Conservation (phyloP, 192 early-diverging fungal genomes). For the Coemansia sp. region DNA sequence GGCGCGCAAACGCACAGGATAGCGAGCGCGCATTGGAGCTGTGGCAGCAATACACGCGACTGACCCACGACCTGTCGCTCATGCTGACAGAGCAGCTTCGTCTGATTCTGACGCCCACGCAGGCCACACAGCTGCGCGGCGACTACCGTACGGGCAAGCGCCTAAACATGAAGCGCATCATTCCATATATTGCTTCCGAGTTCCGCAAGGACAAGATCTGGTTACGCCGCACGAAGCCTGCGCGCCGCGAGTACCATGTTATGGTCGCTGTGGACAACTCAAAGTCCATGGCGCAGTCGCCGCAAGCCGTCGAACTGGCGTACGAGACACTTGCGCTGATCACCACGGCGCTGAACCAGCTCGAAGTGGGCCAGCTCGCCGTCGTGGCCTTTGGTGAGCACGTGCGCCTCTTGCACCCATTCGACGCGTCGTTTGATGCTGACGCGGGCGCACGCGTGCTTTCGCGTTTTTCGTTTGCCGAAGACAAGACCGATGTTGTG, state of each 20-base stretch:
- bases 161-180: constrained; percentile 98
- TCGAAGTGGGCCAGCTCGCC: constrained; percentile 92
- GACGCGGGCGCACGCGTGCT: constrained; percentile 90
- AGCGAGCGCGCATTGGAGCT: constrained; percentile 61
- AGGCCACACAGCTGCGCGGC: constrained; percentile 93
- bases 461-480: constrained; percentile 87
- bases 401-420: constrained; percentile 87
- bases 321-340: constrained; percentile 93
- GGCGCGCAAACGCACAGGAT: constrained; percentile 64
- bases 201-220: constrained; percentile 99
- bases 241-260: constrained; percentile 96
- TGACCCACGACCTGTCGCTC: constrained; percentile 90
- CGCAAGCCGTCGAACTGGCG: constrained; percentile 78
- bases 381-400: constrained; percentile 90
- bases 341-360: constrained; percentile 86
- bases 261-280: constrained; percentile 98
- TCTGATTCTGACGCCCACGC: constrained; percentile 93
- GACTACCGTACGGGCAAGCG: constrained; percentile 99
- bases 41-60: constrained; percentile 86
- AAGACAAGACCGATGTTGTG: constrained; percentile 85
- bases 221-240: constrained; percentile 94
- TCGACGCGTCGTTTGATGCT: constrained; percentile 85
- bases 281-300: constrained; percentile 87
- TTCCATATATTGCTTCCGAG: constrained; percentile 97
- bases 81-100: constrained; percentile 92